Conservation (phyloP, 2,329 filamentous ascomycete species). For the Paramyrothecium roridum region DNA sequence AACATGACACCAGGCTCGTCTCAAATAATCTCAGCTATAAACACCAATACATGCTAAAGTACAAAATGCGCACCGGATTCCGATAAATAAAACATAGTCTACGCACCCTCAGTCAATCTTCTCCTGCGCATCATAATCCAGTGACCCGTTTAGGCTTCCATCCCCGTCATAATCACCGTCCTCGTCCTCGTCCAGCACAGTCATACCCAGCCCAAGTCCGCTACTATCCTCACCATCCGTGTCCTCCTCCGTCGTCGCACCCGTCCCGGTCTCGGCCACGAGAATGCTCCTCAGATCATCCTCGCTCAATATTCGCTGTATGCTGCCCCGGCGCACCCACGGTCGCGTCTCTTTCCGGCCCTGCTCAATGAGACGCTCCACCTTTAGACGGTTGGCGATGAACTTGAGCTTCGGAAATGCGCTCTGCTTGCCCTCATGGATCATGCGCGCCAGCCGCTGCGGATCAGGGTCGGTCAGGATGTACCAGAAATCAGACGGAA, state of each 20-base stretch:
- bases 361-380: slow-evolving; percentile 68
- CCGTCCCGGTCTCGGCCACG: slow-evolving; percentile 26
- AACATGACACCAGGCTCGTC: no score
- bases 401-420: slow-evolving; percentile 92
- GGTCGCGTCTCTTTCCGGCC: slow-evolving; percentile 53
- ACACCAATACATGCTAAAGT: not conserved
- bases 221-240: slow-evolving; percentile 28
- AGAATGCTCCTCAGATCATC: slow-evolving; percentile 55
- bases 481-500: slow-evolving; percentile 75
- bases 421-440: slow-evolving; percentile 84
- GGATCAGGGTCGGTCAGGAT: slow-evolving; percentile 83
- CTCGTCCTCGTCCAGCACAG: slow-evolving; percentile 19
- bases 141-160: no score
- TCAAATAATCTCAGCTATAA: no score
- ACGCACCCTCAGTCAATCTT: slow-evolving; percentile 4
- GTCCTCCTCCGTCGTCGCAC: slow-evolving; percentile 32
- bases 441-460: slow-evolving; percentile 77
- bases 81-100: not conserved
- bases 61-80: not conserved
- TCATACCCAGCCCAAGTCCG: slow-evolving; percentile 20
- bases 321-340: slow-evolving; percentile 45
- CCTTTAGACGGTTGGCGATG: slow-evolving; percentile 78
- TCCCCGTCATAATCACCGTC: not conserved
- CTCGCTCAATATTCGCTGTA: slow-evolving; percentile 59
- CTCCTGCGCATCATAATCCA: slow-evolving; percentile 12